phyloP scores from a whole-genome alignment of 176 grass and related monocot species.

The Rhynchospora pubera region DNA sequence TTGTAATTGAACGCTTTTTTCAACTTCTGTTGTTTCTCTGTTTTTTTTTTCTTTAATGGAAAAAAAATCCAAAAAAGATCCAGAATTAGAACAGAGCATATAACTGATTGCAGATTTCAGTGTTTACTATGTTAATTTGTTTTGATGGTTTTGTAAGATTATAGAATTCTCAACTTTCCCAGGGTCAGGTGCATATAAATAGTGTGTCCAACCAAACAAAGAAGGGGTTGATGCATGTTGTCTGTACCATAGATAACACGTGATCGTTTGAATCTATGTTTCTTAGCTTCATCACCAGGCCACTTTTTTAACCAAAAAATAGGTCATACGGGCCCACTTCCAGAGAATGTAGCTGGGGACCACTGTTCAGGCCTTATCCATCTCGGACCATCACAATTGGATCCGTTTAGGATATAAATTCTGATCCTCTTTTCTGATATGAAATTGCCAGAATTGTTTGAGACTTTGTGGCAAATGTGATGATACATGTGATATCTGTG shows the following conservation, averaged over 20 bases:
- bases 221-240: constrained; percentile 22
- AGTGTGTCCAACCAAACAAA: constrained; percentile 17
- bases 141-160: background rate
- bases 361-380: constrained; percentile 1
- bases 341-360: constrained; percentile 2
- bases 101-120: background rate
- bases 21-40: constrained; percentile 14
- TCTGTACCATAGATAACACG: constrained; percentile 15
- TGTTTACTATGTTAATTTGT: background rate
- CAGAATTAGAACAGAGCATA: constrained; percentile 12
- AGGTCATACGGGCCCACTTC: background rate
- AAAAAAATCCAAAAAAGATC: constrained; percentile 30
- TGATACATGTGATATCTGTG: background rate
- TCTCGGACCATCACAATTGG: background rate
- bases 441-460: background rate
- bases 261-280: constrained; percentile 23
- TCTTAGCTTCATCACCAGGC: background rate
- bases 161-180: constrained; percentile 1
- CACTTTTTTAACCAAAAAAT: background rate
- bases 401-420: background rate
- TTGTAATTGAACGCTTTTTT: constrained; percentile 3
- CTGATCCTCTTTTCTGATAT: background rate
- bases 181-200: constrained; percentile 10
- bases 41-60: constrained; percentile 6
- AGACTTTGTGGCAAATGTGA: background rate